A percentile compares a stretch with the other conserved stretches of the same genome.
These are phyloP conservation scores for Schwanniomyces occidentalis DNA, from an alignment of 805 yeast species.

Conservation along the genomic window DNA sequence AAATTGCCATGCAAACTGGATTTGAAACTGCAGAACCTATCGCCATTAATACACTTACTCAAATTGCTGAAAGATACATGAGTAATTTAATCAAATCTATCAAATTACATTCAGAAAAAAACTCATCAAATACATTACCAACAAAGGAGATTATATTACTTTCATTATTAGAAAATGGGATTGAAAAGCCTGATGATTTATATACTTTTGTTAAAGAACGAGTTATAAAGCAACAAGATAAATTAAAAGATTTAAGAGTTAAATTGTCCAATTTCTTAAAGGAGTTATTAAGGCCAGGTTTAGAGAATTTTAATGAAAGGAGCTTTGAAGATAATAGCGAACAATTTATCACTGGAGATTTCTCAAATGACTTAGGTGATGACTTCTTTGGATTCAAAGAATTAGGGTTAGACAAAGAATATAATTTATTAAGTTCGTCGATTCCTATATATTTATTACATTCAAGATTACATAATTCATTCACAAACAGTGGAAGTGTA, in stretches of 20 bases:
- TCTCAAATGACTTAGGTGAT: constrained; percentile 90
- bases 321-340: constrained; percentile 89
- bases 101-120: constrained; percentile 69
- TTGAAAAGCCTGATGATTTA: constrained; percentile 73
- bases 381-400: constrained; percentile 98
- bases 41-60: constrained; percentile 79
- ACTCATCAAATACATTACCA: constrained; percentile 43
- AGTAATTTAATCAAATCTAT: constrained; percentile 71
- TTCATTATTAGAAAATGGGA: constrained; percentile 82
- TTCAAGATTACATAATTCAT: constrained; percentile 66
- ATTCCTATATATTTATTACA: constrained; percentile 90
- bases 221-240: constrained; percentile 63
- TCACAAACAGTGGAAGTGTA: constrained; percentile 41
- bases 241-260: constrained; percentile 64
- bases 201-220: constrained; percentile 74
- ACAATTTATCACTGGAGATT: constrained; percentile 92
- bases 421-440: constrained; percentile 77
- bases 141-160: constrained; percentile 52
- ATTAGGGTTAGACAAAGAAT: constrained; percentile 89
- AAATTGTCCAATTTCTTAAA: constrained; percentile 73
- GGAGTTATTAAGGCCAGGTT: constrained; percentile 78
- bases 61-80: constrained; percentile 79
- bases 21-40: constrained; percentile 79
- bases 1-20: constrained; percentile 87
- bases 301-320: constrained; percentile 70